A percentile compares a stretch with the other conserved stretches of the same genome.
phyloP scores from a whole-genome alignment of 495 filamentous ascomycete species.

The Jackrogersella minutella region DNA sequence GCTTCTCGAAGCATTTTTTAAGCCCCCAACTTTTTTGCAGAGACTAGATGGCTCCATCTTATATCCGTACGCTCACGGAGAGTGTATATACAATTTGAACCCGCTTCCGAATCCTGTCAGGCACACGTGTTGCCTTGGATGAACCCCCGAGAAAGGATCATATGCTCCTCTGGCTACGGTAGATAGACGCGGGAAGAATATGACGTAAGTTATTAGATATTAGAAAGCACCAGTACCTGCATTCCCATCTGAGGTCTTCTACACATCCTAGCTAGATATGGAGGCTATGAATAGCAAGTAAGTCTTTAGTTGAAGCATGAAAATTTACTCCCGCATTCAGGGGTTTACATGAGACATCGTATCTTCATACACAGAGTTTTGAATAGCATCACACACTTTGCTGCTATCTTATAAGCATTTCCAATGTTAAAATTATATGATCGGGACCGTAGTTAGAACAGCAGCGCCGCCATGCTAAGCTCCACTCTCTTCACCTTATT shows the following conservation, averaged over 20 bases:
- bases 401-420: not conserved
- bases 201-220: slow-evolving; percentile 8
- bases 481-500: slow-evolving; percentile 11
- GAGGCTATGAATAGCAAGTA: not conserved
- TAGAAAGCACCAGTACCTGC: not conserved
- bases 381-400: not conserved
- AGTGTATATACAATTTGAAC: not conserved
- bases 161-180: not conserved
- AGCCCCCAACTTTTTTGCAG: not conserved
- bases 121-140: slow-evolving; percentile 4
- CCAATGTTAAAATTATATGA: not conserved
- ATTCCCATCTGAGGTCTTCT: not conserved
- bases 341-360: not conserved
- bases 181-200: not conserved
- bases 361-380: not conserved
- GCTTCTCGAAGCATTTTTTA: slow-evolving; percentile 1
- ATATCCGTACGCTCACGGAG: not conserved
- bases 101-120: not conserved
- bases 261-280: too few species aligned
- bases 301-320: not conserved
- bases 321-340: not conserved
- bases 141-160: slow-evolving; percentile 1
- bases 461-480: not conserved
- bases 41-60: not conserved
- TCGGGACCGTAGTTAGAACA: not conserved